A percentile compares a stretch with the other conserved stretches of the same genome.
Conservation (phyloP, 2,329 filamentous ascomycete genomes). For the Aureobasidium sp. region DNA sequence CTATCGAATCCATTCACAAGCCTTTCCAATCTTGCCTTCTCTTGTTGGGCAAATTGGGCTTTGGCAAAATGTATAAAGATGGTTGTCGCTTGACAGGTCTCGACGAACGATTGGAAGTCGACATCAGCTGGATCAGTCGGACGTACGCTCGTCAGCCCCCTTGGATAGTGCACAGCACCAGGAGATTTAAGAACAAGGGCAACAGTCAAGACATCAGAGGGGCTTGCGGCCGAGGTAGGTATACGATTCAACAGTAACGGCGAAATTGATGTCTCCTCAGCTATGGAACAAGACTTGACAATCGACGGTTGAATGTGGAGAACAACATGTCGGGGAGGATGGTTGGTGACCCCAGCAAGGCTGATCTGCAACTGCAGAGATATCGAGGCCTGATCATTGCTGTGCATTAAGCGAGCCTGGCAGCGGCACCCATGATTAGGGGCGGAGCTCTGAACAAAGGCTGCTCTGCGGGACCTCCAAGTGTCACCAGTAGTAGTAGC, state of each 20-base stretch:
- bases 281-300: background rate
- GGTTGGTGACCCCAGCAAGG: background rate
- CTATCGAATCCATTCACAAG: background rate
- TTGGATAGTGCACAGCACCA: background rate
- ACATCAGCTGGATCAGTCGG: background rate
- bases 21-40: background rate
- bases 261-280: background rate
- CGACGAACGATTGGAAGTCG: background rate
- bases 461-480: background rate
- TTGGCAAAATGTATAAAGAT: background rate
- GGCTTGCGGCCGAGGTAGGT: background rate
- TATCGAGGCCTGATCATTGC: background rate
- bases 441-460: background rate
- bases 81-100: background rate
- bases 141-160: background rate
- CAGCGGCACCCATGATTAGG: background rate
- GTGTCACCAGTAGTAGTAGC: background rate
- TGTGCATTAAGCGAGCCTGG: background rate
- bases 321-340: background rate
- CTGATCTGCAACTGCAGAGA: background rate
- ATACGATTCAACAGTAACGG: background rate
- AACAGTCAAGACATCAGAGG: background rate
- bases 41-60: background rate
- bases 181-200: background rate
- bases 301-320: background rate